Percentiles rank a stretch among this genome's conserved stretches.
Evolutionary conservation across 371 early-diverging fungal species (phyloP).

Genomic region (Amoeboaphelidium occidentale): DNA sequence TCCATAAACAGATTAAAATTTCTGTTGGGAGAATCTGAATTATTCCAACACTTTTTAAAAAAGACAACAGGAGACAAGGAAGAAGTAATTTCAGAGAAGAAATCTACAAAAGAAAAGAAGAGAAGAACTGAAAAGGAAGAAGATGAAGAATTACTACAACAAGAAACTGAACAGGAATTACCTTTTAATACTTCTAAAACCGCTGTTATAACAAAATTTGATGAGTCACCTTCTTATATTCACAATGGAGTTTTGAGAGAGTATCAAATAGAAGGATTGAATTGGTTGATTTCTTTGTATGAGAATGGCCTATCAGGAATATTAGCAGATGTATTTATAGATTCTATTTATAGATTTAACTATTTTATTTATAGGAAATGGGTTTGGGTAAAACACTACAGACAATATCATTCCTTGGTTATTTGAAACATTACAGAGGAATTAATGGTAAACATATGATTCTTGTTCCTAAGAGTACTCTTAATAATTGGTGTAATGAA

Average conservation of each 20-base stretch:
- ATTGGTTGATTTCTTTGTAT: slow-evolving; percentile 94
- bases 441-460: slow-evolving; percentile 68
- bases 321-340: slow-evolving; percentile 96
- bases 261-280: slow-evolving; percentile 94
- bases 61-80: too few relatives aligned
- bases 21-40: background rate
- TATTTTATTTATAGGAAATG: slow-evolving; percentile 15
- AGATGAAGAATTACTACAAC: background rate
- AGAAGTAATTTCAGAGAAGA: too few relatives aligned
- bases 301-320: slow-evolving; percentile 97
- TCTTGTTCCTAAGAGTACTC: slow-evolving; percentile 92
- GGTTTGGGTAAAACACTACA: slow-evolving; percentile 98
- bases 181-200: background rate
- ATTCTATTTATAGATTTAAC: background rate
- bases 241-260: slow-evolving; percentile 70
- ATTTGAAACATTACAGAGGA: slow-evolving; percentile 51
- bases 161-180: background rate
- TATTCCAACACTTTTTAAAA: background rate
- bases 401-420: slow-evolving; percentile 86
- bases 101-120: too few relatives aligned
- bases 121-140: background rate
- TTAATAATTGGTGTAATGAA: slow-evolving; percentile 93
- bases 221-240: slow-evolving; percentile 18
- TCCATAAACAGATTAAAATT: background rate
- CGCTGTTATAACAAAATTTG: background rate